Evolutionary conservation across 768 basidiomycete genomes (phyloP).

Genomic region (Xerocomellus dryophilus): DNA sequence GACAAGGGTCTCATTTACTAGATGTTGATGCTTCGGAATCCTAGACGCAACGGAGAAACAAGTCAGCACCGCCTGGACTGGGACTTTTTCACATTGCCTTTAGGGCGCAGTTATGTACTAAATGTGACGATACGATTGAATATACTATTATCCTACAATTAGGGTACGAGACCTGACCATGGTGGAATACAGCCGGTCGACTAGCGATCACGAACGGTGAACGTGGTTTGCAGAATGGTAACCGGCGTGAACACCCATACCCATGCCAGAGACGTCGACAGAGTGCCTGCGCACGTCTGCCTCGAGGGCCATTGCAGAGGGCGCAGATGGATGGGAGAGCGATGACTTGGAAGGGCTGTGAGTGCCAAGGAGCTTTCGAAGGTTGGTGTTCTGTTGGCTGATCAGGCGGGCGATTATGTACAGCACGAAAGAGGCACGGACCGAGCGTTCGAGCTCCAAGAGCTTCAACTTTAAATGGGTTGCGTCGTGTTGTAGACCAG

Average conservation of each 20-base stretch:
- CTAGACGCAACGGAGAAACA: constrained; percentile 6
- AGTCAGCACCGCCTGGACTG: background rate
- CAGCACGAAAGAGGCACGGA: constrained; percentile 25
- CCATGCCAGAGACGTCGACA: constrained; percentile 31
- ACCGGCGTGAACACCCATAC: constrained; percentile 25
- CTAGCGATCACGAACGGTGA: constrained; percentile 5
- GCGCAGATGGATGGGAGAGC: constrained; percentile 23
- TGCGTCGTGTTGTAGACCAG: constrained; percentile 65
- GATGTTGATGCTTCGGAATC: constrained; percentile 1
- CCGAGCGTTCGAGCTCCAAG: constrained; percentile 66
- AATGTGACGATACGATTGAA: constrained; percentile 1
- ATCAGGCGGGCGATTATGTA: background rate
- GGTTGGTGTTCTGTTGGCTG: constrained; percentile 28
- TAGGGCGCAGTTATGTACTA: constrained; percentile 6
- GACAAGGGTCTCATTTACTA: constrained; percentile 8
- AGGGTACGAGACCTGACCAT: constrained; percentile 5
- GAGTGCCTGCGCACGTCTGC: constrained; percentile 35
- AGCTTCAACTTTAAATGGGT: constrained; percentile 58
- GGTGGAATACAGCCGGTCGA: background rate
- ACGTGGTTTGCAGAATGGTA: constrained; percentile 3
- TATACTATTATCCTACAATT: constrained; percentile 21
- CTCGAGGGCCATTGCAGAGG: constrained; percentile 29
- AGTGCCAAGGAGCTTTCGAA: constrained; percentile 31
- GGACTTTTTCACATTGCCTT: background rate
- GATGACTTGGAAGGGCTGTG: constrained; percentile 18